These are phyloP conservation scores for Pleurotus sapidus DNA, from an alignment of 768 basidiomycete species.

Conservation along the genomic window DNA sequence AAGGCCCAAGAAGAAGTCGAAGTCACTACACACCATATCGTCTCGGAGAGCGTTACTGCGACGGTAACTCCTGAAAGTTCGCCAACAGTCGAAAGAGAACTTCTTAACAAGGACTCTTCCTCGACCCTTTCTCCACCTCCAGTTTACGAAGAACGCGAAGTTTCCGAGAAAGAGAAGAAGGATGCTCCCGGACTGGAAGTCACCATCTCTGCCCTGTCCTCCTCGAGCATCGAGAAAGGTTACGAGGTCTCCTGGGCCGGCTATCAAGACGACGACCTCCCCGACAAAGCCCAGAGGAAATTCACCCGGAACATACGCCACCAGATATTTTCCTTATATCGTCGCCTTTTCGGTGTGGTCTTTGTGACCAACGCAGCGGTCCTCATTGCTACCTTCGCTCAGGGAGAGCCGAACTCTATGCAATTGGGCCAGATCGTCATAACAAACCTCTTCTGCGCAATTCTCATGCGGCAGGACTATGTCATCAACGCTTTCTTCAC, in stretches of 20 bases:
- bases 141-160: conserved; percentile 21
- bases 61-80: not conserved
- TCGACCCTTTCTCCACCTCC: conserved; percentile 19
- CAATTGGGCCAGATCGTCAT: conserved; percentile 40
- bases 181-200: not conserved
- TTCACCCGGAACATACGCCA: conserved; percentile 49
- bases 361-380: conserved; percentile 52
- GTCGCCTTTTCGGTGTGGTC: conserved; percentile 55
- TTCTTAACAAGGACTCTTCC: conserved; percentile 13
- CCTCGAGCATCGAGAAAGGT: conserved; percentile 20
- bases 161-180: too few species aligned
- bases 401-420: conserved; percentile 27
- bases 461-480: conserved; percentile 52
- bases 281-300: conserved; percentile 46
- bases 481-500: conserved; percentile 58
- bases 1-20: conserved; percentile 16
- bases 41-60: not conserved
- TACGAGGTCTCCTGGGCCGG: conserved; percentile 45
- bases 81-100: conserved; percentile 10
- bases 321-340: conserved; percentile 53
- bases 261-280: conserved; percentile 46
- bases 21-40: not conserved
- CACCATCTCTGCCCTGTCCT: not conserved
- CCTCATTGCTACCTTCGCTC: conserved; percentile 39
- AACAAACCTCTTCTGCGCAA: conserved; percentile 44